Base-by-base conservation (phyloP, 148 eudicot species). In the Amaranthus palmeri region DNA sequence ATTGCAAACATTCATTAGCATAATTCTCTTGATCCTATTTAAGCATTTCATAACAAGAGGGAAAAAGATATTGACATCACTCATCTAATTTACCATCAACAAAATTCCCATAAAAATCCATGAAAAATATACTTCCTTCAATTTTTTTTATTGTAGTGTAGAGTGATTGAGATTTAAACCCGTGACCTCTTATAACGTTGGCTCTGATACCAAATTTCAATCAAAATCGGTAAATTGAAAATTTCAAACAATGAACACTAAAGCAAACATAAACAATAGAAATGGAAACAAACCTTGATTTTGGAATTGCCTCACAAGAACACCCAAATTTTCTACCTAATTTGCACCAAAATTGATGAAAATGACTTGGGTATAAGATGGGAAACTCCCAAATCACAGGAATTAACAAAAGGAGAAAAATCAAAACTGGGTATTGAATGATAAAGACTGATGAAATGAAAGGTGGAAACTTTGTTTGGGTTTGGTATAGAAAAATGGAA, bases 281-380 rank as follows among this genome's bases (percentile, higher is more conserved):
- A 61, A 60, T 4, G 61, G 5, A 69, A 52, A 17, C 45, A 69
- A 76, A 62, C 79, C 74, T 58, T 49, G n/a, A 7, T 50, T 40
- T n/a, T 2, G 59, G 10, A 54, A 42, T 44, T 18, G 36, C 11
- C 17, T 7, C 47, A 73, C 14, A 8, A 46, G 9, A n/a, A 51
- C 52, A 55, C 55, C 36, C 10, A 70, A 68, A 70, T 56, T 40
- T 76, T 41, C 25, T n/a, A 36, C 18, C 73, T 72, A 60, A n/a
- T 45, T 59, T 48, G 65, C 53, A 36, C 52, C 14, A 53, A 59
- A 72, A 1, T 36, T 52, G 42, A 7, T 25, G 13, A 18, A 65
- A 14, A 41, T 42, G 53, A 59, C 65, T 7, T 51, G 66, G 40
- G 43, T 57, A 47, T 40, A 44, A 59, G 58, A 8, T 66, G 61